Base-by-base conservation (phyloP, 257 asterid species). In the Ballota nigra region DNA sequence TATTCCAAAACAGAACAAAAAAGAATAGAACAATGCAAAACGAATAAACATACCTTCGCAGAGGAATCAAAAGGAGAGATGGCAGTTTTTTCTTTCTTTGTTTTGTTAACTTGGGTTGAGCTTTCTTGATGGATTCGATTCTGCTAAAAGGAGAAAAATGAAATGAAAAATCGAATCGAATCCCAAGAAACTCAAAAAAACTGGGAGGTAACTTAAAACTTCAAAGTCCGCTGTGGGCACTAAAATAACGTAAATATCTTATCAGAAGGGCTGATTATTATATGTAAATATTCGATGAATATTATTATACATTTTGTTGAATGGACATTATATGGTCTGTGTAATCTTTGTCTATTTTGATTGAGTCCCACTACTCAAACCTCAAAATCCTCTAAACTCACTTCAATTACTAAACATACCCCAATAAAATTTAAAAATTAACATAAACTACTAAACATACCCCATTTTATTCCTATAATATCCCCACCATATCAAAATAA, bases 81-180 rank as follows among this genome's bases (percentile, higher is more conserved):
- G 31, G 12, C n/a, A 18, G 63, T 20, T 18, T 31, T 51, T 16
- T 8, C 64, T 72, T 53, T 73, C 57, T 5, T 69, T 66, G 41
- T 68, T 72, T 59, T 15, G 83, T 55, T 56, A 75, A 58, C 40
- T 76, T 72, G 64, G 40, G 83, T 65, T 72, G 13, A 68, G 68
- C 57, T 67, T 65, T 79, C 33, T 23, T 8, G 71, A 63, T 58
- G 53, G 69, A 71, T 63, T 73, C 49, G 66, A 49, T 74, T 66
- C 36, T 70, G 75, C 74, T 59, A 64, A 60, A 78, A 75, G 55
- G 65, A 36, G 68, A 73, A 34, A 71, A 45, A 20, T 1, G 68
- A 76, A 58, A 66, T 19, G 3, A 3, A 56, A 23, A 74, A n/a
- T n/a, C 10, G 79, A 41, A 60, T 59, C 80, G 55, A 60, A 72